Conservation (phyloP, 257 asterid genomes). For the Orobanche coerulescens region DNA sequence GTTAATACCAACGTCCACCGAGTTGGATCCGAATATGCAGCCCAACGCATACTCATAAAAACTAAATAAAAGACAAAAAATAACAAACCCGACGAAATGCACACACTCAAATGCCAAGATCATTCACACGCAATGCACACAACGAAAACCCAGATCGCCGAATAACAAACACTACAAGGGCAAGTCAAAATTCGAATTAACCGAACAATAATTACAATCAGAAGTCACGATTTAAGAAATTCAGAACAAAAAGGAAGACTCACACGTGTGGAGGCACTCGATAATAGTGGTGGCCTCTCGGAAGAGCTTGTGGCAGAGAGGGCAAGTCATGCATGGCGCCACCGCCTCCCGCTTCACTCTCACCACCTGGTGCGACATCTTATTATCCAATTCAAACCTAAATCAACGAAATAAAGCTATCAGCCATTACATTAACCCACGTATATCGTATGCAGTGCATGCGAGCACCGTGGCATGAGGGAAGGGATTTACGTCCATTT, state of each 20-base stretch:
- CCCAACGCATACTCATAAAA: constrained; percentile 8
- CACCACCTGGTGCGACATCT: constrained; percentile 90
- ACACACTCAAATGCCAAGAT: constrained; percentile 17
- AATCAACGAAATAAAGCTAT: constrained; percentile 29
- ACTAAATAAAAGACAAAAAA: too few species aligned
- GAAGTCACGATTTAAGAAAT: constrained; percentile 1
- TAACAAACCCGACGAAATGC: background rate
- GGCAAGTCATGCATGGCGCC: constrained; percentile 99
- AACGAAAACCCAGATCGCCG: constrained; percentile 31
- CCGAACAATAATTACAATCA: background rate
- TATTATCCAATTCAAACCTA: constrained; percentile 32
- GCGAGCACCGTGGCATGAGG: constrained; percentile 37
- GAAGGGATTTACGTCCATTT: constrained; percentile 61
- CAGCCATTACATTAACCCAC: constrained; percentile 22
- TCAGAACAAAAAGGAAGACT: constrained; percentile 23
- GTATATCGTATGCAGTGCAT: constrained; percentile 54
- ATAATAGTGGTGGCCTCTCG: constrained; percentile 91
- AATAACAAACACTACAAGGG: constrained; percentile 7
- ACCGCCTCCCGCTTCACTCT: constrained; percentile 62
- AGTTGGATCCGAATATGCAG: background rate
- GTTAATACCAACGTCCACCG: background rate
- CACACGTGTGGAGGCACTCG: constrained; percentile 97
- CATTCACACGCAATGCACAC: too few species aligned
- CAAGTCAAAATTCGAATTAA: constrained; percentile 20
- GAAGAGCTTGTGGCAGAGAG: constrained; percentile 75